Percentiles rank a stretch among this genome's conserved stretches.
Evolutionary conservation across 495 filamentous ascomycete genomes (phyloP).

Genomic region (Tuber borchii): DNA sequence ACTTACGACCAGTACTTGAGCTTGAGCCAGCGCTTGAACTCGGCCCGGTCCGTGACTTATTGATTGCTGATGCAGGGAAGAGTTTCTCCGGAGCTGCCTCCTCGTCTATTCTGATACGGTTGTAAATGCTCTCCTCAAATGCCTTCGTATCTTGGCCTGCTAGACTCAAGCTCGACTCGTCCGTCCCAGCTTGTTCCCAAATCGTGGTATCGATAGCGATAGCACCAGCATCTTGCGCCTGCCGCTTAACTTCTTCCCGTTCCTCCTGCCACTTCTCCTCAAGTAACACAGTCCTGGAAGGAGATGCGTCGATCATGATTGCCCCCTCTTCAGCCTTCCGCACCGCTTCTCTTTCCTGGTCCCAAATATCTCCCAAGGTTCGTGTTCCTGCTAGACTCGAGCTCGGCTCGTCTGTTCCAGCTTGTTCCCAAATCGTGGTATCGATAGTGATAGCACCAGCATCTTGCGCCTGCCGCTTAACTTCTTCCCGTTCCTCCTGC

Average conservation of each 20-base stretch:
- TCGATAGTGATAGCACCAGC: constrained; percentile 24
- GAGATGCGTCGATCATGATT: constrained; percentile 19
- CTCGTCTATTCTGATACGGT: constrained; percentile 5
- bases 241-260: constrained; percentile 15
- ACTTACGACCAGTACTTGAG: not conserved
- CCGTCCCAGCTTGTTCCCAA: constrained; percentile 13
- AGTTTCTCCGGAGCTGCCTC: constrained; percentile 6
- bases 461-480: constrained; percentile 19
- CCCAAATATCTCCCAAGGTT: constrained; percentile 18
- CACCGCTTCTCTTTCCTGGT: constrained; percentile 18
- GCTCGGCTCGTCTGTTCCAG: constrained; percentile 11
- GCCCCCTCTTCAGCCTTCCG: constrained; percentile 6
- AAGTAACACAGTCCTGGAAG: constrained; percentile 13
- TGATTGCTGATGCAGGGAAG: constrained; percentile 17
- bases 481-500: constrained; percentile 17
- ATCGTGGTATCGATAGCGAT: constrained; percentile 20
- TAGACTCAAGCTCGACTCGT: constrained; percentile 6
- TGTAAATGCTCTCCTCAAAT: constrained; percentile 31
- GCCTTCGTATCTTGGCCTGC: constrained; percentile 25
- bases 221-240: constrained; percentile 25
- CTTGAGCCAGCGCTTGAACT: constrained; percentile 4
- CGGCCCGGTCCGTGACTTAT: not conserved
- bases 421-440: constrained; percentile 14
- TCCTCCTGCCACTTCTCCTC: constrained; percentile 19
- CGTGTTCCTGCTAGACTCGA: not conserved